Evolutionary conservation across 108 stramenopile genomes (phyloP).

Genomic region (Cyclostephanos invisitatus): DNA sequence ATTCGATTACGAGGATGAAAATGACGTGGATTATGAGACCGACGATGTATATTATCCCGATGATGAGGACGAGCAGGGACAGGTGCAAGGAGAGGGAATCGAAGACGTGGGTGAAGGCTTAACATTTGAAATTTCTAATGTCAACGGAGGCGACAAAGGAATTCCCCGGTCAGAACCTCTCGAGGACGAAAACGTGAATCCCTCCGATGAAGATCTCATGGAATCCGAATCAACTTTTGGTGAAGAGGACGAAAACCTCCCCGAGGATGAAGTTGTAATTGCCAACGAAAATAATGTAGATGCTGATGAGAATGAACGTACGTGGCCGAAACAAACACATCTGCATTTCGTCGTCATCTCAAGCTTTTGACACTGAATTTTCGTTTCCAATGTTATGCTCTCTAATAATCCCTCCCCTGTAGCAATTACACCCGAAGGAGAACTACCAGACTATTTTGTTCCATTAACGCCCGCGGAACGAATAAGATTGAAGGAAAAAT

Average conservation of each 20-base stretch:
- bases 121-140: neutral
- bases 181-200: no score
- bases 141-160: neutral
- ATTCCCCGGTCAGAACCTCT: neutral
- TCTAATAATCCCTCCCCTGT: neutral
- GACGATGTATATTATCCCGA: neutral
- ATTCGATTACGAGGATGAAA: neutral
- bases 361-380: no score
- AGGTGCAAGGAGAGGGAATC: neutral
- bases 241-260: neutral
- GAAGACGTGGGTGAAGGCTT: neutral
- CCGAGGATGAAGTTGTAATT: neutral
- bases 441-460: conserved; percentile 42
- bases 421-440: conserved; percentile 1
- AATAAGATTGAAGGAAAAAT: conserved; percentile 27
- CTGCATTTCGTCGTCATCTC: no score
- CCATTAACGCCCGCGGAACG: conserved; percentile 41
- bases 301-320: conserved; percentile 4
- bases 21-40: neutral
- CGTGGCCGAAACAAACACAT: neutral
- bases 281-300: conserved; percentile 2
- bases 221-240: neutral
- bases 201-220: no score
- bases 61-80: neutral
- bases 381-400: no score